Evolutionary conservation across 140 eudicot genomes (phyloP), one percentile per base, ranked within the genome.

Genomic region (Senecio squalidus): DNA sequence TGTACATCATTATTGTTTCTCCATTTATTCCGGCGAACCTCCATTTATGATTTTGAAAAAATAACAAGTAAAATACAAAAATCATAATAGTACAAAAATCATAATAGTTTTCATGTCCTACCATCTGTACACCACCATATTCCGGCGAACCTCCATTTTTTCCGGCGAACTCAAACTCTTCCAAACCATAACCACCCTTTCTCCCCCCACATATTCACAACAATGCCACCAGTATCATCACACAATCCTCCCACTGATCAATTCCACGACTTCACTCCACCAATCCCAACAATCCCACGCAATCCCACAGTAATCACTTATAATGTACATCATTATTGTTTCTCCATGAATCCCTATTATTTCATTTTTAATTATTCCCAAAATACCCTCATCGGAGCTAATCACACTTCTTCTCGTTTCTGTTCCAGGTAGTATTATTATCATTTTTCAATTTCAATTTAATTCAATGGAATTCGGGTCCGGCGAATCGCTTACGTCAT

Each of bases 381-480:
- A 13, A 39, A 34, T 59, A 48, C 56, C 17, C 64, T 84, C 49
- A 22, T 75, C 86, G 94, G 94, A 63, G 86, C 79, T 67, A 85
- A 85, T 46, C 94, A 85, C 71, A 78, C 85, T 52, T 78, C 89
- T 34, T 75, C 89, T 48, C 69, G 94, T 16, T 84, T 84, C 77
- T 84, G 88, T 76, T 77, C 88, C 56, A 70, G 85, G 67, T 11
- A 21, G 17, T 17, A 16, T 33, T 24, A 0, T 4, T 20, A 10
- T 46, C 15, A 6, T 24, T 4, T 22, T 22, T 50, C 3, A 39
- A 46, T 46, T 46, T 52, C 30, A 52, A 20, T 27, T 59, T 36
- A 33, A 30, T 67, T 26, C 16, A 47, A 79, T 76, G 74, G 76
- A 76, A 55, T 56, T 46, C 36, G 58, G 25, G 38, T 13, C 39